Evolutionary conservation across 148 eudicot genomes (phyloP).

Genomic region (Fagopyrum esculentum): DNA sequence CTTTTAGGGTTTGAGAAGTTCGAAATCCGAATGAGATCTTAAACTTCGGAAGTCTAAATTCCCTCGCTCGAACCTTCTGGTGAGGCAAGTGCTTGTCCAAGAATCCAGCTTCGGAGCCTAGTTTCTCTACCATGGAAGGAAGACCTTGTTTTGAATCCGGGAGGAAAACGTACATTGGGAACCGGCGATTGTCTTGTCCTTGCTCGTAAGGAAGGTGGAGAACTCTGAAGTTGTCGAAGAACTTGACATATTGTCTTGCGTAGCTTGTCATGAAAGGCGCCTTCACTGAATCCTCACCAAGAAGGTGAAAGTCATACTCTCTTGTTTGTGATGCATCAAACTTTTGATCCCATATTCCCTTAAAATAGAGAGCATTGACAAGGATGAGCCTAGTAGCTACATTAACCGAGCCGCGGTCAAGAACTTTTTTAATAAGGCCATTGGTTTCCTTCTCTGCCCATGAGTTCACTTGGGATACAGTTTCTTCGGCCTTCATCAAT

Average conservation of each 20-base stretch:
- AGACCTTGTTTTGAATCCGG: constrained; percentile 69
- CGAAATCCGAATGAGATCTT: constrained; percentile 69
- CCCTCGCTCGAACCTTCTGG: constrained; percentile 37
- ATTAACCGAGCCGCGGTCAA: constrained; percentile 57
- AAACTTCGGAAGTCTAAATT: constrained; percentile 58
- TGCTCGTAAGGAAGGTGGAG: constrained; percentile 56
- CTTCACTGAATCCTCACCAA: constrained; percentile 42
- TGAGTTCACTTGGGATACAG: constrained; percentile 44
- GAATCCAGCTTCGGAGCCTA: constrained; percentile 48
- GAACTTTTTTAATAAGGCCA: constrained; percentile 66
- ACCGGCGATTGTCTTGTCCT: constrained; percentile 56
- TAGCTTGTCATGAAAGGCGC: constrained; percentile 81
- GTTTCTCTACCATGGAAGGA: constrained; percentile 34
- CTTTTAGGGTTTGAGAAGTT: constrained; percentile 53
- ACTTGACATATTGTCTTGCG: constrained; percentile 33
- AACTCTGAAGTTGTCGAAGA: constrained; percentile 57
- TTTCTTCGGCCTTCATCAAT: constrained; percentile 45
- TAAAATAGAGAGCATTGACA: constrained; percentile 76
- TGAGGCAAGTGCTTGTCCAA: constrained; percentile 42
- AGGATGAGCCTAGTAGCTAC: constrained; percentile 50
- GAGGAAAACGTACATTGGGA: constrained; percentile 69
- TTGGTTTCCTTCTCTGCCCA: constrained; percentile 78
- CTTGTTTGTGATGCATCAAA: constrained; percentile 50
- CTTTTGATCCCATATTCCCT: constrained; percentile 66
- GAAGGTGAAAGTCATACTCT: constrained; percentile 58